Conservation (phyloP, 2,329 filamentous ascomycete species). For the Thelonectria rubi region DNA sequence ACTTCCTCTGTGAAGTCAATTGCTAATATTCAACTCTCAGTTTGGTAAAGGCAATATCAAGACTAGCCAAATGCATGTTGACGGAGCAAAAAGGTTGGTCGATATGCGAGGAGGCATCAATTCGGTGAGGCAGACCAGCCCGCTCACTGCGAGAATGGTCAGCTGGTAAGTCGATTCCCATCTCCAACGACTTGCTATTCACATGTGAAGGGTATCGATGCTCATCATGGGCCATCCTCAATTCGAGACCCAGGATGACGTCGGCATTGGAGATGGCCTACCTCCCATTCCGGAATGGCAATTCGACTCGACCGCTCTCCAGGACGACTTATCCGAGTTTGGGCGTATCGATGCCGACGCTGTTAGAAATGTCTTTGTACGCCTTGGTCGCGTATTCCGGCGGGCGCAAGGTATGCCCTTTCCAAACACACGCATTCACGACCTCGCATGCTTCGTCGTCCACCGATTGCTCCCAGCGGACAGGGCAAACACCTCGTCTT, state of each 20-base stretch:
- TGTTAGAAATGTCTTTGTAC: slow-evolving; percentile 51
- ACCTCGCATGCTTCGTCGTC: slow-evolving; percentile 63
- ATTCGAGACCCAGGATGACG: slow-evolving; percentile 61
- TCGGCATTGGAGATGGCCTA: slow-evolving; percentile 58
- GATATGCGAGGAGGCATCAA: slow-evolving; percentile 60
- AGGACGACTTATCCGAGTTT: slow-evolving; percentile 25
- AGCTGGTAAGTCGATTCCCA: slow-evolving; percentile 54
- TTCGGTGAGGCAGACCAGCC: slow-evolving; percentile 56
- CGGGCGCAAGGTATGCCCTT: slow-evolving; percentile 42
- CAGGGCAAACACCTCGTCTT: slow-evolving; percentile 13
- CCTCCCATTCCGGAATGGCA: slow-evolving; percentile 60
- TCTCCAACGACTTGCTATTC: background rate
- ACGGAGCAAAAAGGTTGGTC: slow-evolving; percentile 60
- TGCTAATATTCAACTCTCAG: slow-evolving; percentile 41
- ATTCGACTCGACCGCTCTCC: slow-evolving; percentile 34
- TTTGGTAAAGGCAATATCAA: slow-evolving; percentile 62
- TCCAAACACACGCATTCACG: slow-evolving; percentile 58
- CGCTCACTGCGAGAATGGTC: slow-evolving; percentile 64
- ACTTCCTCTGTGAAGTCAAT: background rate
- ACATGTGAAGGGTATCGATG: slow-evolving; percentile 61
- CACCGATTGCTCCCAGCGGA: slow-evolving; percentile 51
- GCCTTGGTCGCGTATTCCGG: slow-evolving; percentile 56
- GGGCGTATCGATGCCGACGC: slow-evolving; percentile 45
- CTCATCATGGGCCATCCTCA: slow-evolving; percentile 62
- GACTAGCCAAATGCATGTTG: slow-evolving; percentile 57